These are phyloP conservation scores for Vitis riparia DNA, from an alignment of 164 flowering plant genomes.

Conservation along the genomic window DNA sequence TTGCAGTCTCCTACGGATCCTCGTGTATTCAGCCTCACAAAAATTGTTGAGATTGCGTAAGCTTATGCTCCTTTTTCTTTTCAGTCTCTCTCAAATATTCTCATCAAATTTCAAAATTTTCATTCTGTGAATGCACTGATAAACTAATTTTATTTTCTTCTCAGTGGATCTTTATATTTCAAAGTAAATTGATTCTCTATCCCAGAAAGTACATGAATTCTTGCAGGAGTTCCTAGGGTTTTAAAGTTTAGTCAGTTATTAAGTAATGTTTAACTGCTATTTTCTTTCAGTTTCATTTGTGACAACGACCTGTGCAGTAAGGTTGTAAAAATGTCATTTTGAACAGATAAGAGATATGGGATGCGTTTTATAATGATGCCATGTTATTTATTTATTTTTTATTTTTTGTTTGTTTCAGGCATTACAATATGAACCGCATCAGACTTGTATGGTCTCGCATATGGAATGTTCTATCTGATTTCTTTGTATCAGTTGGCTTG, in stretches of 20 bases:
- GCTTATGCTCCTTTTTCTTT: constrained; percentile 22
- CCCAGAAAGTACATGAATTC: background rate
- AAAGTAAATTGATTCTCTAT: background rate
- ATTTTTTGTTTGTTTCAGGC: constrained; percentile 51
- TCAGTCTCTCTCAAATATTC: background rate
- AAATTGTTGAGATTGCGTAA: constrained; percentile 98
- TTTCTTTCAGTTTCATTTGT: background rate
- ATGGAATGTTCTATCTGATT: constrained; percentile 96
- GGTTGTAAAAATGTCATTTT: too few species aligned
- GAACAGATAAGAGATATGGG: too few species aligned
- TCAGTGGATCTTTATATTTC: background rate
- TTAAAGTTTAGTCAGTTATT: background rate
- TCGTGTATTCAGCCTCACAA: constrained; percentile 97
- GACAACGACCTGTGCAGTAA: background rate
- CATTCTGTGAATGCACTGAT: background rate
- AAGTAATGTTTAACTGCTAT: background rate
- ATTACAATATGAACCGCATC: constrained; percentile 98
- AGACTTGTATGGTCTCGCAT: constrained; percentile 98
- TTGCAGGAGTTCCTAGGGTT: background rate
- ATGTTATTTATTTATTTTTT: constrained; percentile 5
- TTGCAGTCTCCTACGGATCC: constrained; percentile 98
- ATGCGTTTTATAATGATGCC: constrained; percentile 1
- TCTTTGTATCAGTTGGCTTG: constrained; percentile 92
- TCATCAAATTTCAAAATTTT: background rate
- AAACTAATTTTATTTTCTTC: background rate